A percentile compares a stretch with the other conserved stretches of the same genome.
These are phyloP conservation scores for Volvox carteri DNA, from an alignment of 163 green algal genomes.

Conservation along the genomic window DNA sequence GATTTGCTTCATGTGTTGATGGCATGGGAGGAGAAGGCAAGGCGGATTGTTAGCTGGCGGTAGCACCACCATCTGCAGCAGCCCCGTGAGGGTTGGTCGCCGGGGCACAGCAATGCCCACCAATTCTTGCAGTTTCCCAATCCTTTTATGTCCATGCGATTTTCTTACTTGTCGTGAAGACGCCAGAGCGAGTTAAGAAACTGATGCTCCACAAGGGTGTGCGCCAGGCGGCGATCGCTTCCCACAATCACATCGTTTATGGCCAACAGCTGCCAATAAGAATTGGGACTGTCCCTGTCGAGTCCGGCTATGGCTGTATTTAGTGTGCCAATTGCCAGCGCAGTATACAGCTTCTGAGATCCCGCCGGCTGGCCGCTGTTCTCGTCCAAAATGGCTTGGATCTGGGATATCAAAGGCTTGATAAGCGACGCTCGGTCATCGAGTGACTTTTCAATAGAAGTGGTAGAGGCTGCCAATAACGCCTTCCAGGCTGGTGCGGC, in stretches of 20 bases:
- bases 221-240: background rate
- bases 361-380: background rate
- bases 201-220: background rate
- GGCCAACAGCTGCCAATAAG: background rate
- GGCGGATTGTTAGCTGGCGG: no score
- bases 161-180: constrained; percentile 25
- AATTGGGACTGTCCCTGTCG: background rate
- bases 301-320: background rate
- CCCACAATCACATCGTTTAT: constrained; percentile 7
- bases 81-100: no score
- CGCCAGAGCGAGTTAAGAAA: background rate
- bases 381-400: background rate
- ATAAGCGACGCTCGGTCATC: background rate
- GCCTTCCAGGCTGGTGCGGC: constrained; percentile 22
- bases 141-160: background rate
- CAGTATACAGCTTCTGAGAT: constrained; percentile 19
- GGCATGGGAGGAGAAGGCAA: no score
- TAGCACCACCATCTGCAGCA: no score
- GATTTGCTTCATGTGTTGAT: no score
- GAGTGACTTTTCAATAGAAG: background rate
- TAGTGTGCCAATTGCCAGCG: background rate
- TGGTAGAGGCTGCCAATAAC: background rate
- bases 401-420: background rate
- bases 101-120: no score
- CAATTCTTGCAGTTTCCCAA: no score